phyloP scores from a whole-genome alignment of 176 grass and related monocot genomes.

The Aegilops sharonensis region DNA sequence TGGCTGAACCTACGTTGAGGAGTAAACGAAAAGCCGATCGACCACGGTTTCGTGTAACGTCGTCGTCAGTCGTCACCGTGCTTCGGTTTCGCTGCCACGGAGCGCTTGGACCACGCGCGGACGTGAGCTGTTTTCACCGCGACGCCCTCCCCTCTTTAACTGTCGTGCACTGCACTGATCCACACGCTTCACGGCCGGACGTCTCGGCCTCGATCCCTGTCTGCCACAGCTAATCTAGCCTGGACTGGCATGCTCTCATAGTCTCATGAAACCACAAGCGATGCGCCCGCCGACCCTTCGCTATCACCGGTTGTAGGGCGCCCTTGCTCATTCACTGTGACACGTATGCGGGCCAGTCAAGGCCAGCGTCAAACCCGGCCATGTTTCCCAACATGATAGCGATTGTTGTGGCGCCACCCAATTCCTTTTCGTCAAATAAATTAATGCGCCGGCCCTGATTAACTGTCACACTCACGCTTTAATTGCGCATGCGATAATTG shows the following conservation, averaged over 20 bases:
- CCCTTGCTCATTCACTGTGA: conserved; percentile 20
- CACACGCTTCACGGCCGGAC: not conserved
- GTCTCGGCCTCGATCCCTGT: not conserved
- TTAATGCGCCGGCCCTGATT: not conserved
- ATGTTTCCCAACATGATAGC: conserved; percentile 44
- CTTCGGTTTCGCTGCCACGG: not conserved
- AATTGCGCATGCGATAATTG: not conserved
- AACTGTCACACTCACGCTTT: not conserved
- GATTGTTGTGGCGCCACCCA: conserved; percentile 44
- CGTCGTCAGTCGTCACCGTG: conserved; percentile 10
- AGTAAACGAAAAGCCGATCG: not conserved
- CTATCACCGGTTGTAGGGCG: not conserved
- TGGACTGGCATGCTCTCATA: not conserved
- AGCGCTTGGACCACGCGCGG: not conserved
- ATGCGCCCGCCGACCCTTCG: not conserved
- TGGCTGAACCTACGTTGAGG: not conserved
- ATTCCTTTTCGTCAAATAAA: not conserved
- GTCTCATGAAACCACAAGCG: not conserved
- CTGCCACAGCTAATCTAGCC: not conserved
- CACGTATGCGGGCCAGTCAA: conserved; percentile 36
- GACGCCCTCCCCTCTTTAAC: not conserved
- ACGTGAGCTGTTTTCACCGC: conserved; percentile 18
- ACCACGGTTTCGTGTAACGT: not conserved
- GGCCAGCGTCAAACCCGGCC: conserved; percentile 16
- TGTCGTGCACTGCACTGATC: not conserved